Conservation (phyloP, 192 early-diverging fungal genomes). For the Coemansia sp. region DNA sequence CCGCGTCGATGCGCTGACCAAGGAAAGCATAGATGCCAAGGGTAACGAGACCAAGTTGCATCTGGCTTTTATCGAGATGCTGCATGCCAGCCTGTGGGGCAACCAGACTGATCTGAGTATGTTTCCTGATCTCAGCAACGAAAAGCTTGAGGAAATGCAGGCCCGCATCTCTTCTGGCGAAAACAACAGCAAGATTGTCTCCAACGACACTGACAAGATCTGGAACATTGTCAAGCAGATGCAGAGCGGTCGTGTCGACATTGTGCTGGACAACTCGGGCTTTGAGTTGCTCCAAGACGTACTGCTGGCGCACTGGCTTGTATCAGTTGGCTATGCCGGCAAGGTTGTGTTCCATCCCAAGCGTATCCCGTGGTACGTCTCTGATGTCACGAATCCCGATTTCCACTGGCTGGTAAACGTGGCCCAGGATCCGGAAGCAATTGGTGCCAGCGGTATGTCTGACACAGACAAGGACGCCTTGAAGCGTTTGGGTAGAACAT, state of each 20-base stretch:
- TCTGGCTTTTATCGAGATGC: slow-evolving; percentile 66
- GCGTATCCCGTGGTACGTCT: slow-evolving; percentile 94
- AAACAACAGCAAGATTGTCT: slow-evolving; percentile 62
- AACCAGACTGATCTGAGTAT: slow-evolving; percentile 86
- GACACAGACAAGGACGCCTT: slow-evolving; percentile 48
- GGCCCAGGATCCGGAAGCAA: slow-evolving; percentile 23
- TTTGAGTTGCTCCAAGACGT: slow-evolving; percentile 92
- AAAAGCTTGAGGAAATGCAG: slow-evolving; percentile 72
- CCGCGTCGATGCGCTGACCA: slow-evolving; percentile 50
- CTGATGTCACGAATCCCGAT: slow-evolving; percentile 83
- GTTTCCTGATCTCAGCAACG: slow-evolving; percentile 65
- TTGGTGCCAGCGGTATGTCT: slow-evolving; percentile 21
- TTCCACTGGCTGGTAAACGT: slow-evolving; percentile 65
- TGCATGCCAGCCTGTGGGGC: slow-evolving; percentile 84
- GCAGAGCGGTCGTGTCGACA: slow-evolving; percentile 66
- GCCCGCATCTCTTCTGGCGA: slow-evolving; percentile 47
- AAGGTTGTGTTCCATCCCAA: slow-evolving; percentile 84
- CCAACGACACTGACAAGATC: slow-evolving; percentile 68
- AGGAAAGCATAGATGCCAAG: slow-evolving; percentile 14
- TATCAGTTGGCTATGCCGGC: slow-evolving; percentile 63
- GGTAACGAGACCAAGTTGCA: slow-evolving; percentile 25
- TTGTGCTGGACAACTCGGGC: slow-evolving; percentile 91
- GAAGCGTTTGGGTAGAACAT: slow-evolving; percentile 58
- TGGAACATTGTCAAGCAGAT: slow-evolving; percentile 60
- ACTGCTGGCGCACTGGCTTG: slow-evolving; percentile 81